phyloP scores from a whole-genome alignment of 2,329 filamentous ascomycete species.

The Fusarium sp. region DNA sequence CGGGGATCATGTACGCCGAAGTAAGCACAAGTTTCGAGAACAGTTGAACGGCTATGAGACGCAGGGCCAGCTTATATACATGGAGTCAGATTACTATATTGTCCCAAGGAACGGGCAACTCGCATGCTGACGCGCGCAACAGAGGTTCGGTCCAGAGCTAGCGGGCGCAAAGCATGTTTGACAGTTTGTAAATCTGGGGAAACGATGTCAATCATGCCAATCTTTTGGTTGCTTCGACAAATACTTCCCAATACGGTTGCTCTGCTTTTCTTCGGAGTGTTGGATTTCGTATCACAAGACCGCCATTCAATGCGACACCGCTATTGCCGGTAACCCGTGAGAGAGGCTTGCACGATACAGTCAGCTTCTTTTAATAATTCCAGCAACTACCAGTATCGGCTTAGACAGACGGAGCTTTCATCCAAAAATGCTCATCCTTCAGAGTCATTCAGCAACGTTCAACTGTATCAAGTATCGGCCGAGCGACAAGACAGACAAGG shows the following conservation, averaged over 20 bases:
- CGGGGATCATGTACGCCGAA: conserved; percentile 10
- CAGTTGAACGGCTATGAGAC: conserved; percentile 16
- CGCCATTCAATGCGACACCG: not conserved
- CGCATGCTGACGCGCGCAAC: conserved; percentile 51
- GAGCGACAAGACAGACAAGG: conserved; percentile 27
- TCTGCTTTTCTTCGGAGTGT: not conserved
- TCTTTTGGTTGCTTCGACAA: not conserved
- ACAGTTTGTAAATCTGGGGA: conserved; percentile 35
- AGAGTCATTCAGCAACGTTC: not conserved
- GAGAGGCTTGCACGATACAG: not conserved
- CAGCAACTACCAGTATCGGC: not conserved
- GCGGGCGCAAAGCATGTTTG: conserved; percentile 47
- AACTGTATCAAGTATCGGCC: conserved; percentile 23
- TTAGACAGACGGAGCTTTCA: not conserved
- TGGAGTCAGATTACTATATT: conserved; percentile 29
- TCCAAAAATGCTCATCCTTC: too few relatives aligned
- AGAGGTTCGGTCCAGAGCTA: conserved; percentile 42
- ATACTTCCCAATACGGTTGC: not conserved
- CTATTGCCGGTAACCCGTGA: not conserved
- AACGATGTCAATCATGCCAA: conserved; percentile 14
- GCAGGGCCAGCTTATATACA: conserved; percentile 47
- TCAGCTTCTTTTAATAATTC: conserved; percentile 1
- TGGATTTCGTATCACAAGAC: not conserved
- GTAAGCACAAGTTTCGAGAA: conserved; percentile 29
- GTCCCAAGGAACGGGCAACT: conserved; percentile 42